Conservation (phyloP, 192 early-diverging fungal species). For the Coemansia sp. region DNA sequence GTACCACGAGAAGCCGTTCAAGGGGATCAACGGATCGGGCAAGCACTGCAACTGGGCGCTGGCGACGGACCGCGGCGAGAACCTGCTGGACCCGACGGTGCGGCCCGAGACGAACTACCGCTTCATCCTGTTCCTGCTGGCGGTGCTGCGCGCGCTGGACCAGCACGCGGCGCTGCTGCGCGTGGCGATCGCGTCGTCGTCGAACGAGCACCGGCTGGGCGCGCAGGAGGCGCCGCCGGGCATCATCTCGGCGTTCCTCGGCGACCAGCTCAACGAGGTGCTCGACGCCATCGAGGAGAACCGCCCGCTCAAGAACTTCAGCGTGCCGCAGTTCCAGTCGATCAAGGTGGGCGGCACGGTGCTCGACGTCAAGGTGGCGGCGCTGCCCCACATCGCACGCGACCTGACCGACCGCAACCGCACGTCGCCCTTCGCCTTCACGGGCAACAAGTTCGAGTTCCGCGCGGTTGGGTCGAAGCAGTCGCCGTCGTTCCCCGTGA, state of each 20-base stretch:
- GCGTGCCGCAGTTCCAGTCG: slow-evolving; percentile 86
- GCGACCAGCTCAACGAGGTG: slow-evolving; percentile 95
- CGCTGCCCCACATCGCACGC: slow-evolving; percentile 88
- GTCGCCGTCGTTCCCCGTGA: slow-evolving; percentile 95
- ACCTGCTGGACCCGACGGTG: slow-evolving; percentile 95
- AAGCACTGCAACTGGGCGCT: slow-evolving; percentile 99
- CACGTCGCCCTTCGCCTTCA: slow-evolving; percentile 99
- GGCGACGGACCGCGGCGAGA: slow-evolving; percentile 93
- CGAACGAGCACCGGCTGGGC: slow-evolving; percentile 98
- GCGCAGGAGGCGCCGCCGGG: slow-evolving; percentile 98
- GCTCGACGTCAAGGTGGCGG: slow-evolving; percentile 93
- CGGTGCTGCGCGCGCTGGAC: slow-evolving; percentile 89
- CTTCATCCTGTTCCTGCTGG: slow-evolving; percentile 95
- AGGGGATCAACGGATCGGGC: slow-evolving; percentile 97
- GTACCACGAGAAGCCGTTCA: slow-evolving; percentile 99
- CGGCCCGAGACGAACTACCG: slow-evolving; percentile 98
- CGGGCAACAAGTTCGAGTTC: slow-evolving; percentile 99
- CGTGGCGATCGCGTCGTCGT: slow-evolving; percentile 88
- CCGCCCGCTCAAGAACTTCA: slow-evolving; percentile 85
- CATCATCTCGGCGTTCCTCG: slow-evolving; percentile 98
- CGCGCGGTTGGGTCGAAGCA: slow-evolving; percentile 98
- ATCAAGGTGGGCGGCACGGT: slow-evolving; percentile 95
- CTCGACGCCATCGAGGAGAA: slow-evolving; percentile 90
- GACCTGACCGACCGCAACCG: slow-evolving; percentile 99
- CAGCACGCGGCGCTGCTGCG: slow-evolving; percentile 92